Conservation (phyloP, 306 rosid genomes). For the Fragaria iinumae region DNA sequence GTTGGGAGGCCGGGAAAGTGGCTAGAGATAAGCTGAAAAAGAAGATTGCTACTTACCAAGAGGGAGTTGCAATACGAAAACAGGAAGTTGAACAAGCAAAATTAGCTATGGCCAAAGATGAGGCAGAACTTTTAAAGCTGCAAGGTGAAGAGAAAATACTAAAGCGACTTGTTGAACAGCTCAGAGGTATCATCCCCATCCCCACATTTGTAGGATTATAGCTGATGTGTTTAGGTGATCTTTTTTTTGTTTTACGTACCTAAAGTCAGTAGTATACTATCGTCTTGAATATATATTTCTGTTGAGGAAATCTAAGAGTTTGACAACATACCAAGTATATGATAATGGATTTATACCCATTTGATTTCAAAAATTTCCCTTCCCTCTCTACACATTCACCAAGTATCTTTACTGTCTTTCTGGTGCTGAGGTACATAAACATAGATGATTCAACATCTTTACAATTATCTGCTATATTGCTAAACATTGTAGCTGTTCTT, state of each 20-base stretch:
- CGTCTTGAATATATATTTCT: background rate
- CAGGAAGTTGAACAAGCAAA: slow-evolving; percentile 71
- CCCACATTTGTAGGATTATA: background rate
- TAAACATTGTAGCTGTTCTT: slow-evolving; percentile 6
- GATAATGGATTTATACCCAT: background rate
- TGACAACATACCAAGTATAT: background rate
- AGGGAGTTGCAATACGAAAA: slow-evolving; percentile 64
- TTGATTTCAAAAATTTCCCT: background rate
- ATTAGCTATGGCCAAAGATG: slow-evolving; percentile 55
- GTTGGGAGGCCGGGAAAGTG: slow-evolving; percentile 98
- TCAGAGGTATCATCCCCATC: slow-evolving; percentile 49
- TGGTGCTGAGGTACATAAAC: background rate
- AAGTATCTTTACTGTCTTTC: background rate
- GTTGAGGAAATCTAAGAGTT: background rate
- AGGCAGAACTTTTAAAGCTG: slow-evolving; percentile 63
- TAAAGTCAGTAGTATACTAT: background rate
- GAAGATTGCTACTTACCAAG: slow-evolving; percentile 74
- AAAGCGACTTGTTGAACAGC: slow-evolving; percentile 76
- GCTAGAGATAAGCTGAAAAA: slow-evolving; percentile 71
- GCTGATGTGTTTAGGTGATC: background rate
- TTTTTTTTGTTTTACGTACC: background rate
- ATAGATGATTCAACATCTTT: background rate
- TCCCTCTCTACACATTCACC: background rate
- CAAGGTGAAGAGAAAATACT: slow-evolving; percentile 69
- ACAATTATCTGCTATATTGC: background rate